Percentiles rank a stretch among this genome's conserved stretches.
Evolutionary conservation across 352 stramenopile genomes (phyloP).

Genomic region (Paralagenidium karlingii): DNA sequence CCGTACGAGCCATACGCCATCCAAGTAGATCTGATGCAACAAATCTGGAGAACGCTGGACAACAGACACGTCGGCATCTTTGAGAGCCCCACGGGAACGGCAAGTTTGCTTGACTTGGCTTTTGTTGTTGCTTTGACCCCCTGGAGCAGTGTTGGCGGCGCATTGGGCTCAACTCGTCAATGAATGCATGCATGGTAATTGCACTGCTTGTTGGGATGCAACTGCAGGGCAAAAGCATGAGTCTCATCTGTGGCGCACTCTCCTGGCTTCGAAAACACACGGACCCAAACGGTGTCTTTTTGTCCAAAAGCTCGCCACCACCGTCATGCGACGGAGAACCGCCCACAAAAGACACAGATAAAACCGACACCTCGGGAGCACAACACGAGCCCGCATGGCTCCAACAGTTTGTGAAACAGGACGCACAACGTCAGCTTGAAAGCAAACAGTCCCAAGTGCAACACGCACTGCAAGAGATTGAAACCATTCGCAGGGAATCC

Average conservation of each 20-base stretch:
- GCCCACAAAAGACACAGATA: not conserved
- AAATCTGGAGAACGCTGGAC: constrained; percentile 78
- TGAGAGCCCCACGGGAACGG: constrained; percentile 86
- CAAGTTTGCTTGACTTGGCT: constrained; percentile 3
- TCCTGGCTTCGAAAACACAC: constrained; percentile 73
- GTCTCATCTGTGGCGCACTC: constrained; percentile 81
- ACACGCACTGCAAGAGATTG: constrained; percentile 34
- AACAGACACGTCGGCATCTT: constrained; percentile 81
- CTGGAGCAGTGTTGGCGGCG: not conserved
- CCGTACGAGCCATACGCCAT: constrained; percentile 86
- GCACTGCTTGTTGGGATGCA: too few relatives aligned
- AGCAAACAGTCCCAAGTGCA: constrained; percentile 29
- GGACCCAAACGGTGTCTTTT: too few relatives aligned
- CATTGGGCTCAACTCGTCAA: not conserved
- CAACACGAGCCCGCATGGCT: constrained; percentile 62
- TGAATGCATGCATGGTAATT: not conserved
- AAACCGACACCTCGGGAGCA: too few relatives aligned
- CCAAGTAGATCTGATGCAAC: constrained; percentile 80
- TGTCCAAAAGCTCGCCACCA: too few relatives aligned
- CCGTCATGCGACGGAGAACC: constrained; percentile 3
- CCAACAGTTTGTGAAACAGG: constrained; percentile 35
- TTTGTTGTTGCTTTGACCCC: not conserved
- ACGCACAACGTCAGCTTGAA: constrained; percentile 20
- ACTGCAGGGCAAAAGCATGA: constrained; percentile 87
- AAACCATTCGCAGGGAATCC: constrained; percentile 31